Percentiles rank a stretch among this genome's conserved stretches.
These are phyloP conservation scores for Striga hermonthica DNA, from an alignment of 305 asterid species.

Conservation along the genomic window DNA sequence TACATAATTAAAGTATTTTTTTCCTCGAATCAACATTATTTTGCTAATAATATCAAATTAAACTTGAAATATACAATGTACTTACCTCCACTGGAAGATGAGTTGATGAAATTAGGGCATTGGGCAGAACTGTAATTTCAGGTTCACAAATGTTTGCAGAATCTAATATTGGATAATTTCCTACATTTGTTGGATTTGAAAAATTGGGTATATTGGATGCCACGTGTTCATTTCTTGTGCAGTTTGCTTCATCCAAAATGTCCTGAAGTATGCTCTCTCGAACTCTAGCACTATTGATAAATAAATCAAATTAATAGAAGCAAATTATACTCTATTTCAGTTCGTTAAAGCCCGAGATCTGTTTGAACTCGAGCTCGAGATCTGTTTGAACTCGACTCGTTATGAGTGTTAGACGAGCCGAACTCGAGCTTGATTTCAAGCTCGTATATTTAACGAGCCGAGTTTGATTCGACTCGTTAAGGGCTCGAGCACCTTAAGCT, in stretches of 20 bases:
- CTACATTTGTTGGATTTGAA: slow-evolving; percentile 7
- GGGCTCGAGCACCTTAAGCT: too few relatives aligned
- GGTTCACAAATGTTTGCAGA: slow-evolving; percentile 24
- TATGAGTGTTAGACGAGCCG: too few relatives aligned
- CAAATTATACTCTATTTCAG: too few relatives aligned
- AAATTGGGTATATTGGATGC: slow-evolving; percentile 19
- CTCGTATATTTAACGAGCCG: too few relatives aligned
- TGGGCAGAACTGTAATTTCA: background rate
- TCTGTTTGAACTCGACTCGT: too few relatives aligned
- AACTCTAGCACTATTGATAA: slow-evolving; percentile 29
- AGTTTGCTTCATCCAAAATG: slow-evolving; percentile 31
- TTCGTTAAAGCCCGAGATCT: too few relatives aligned
- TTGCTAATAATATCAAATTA: too few relatives aligned
- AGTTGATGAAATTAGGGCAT: slow-evolving; percentile 13
- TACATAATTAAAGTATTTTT: slow-evolving; percentile 18
- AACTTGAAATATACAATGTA: background rate
- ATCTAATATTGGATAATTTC: slow-evolving; percentile 25
- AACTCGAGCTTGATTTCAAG: too few relatives aligned
- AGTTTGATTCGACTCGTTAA: too few relatives aligned
- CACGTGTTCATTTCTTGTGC: slow-evolving; percentile 17
- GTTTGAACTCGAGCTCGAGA: too few relatives aligned
- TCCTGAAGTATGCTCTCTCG: slow-evolving; percentile 36
- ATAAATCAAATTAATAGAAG: background rate
- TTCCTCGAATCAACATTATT: slow-evolving; percentile 26
- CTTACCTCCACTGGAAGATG: slow-evolving; percentile 31